Evolutionary conservation across 352 stramenopile species (phyloP).

Genomic region (Globisporangium cylindrosporum): DNA sequence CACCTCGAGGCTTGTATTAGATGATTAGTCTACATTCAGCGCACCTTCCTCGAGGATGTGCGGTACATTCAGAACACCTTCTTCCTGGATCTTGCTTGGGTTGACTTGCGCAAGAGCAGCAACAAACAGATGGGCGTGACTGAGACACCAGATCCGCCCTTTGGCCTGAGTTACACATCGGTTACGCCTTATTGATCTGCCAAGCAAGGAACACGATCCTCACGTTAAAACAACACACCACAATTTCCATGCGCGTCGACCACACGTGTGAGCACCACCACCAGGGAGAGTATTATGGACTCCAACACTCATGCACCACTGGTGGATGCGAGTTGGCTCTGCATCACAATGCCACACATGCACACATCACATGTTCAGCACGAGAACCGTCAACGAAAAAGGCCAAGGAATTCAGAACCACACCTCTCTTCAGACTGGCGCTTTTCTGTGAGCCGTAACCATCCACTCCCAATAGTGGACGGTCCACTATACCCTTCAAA

Average conservation of each 20-base stretch:
- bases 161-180: neutral
- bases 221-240: neutral
- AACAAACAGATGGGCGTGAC: neutral
- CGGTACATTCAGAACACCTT: conserved; percentile 4
- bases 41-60: neutral
- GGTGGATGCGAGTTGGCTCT: neutral
- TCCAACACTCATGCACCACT: neutral
- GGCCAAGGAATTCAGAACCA: neutral
- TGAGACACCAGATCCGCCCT: neutral
- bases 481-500: neutral
- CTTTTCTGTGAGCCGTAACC: neutral
- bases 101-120: neutral
- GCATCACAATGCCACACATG: neutral
- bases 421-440: neutral
- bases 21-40: neutral
- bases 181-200: neutral
- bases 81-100: neutral
- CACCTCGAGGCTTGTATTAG: too few relatives aligned
- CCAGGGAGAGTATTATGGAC: too few relatives aligned
- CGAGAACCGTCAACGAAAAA: neutral
- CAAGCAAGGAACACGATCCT: neutral
- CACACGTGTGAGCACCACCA: too few relatives aligned
- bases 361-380: neutral
- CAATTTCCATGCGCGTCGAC: neutral
- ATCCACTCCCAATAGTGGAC: neutral